Base-by-base conservation (phyloP, 495 filamentous ascomycete genomes). In the Aspergillus haitiensis region DNA sequence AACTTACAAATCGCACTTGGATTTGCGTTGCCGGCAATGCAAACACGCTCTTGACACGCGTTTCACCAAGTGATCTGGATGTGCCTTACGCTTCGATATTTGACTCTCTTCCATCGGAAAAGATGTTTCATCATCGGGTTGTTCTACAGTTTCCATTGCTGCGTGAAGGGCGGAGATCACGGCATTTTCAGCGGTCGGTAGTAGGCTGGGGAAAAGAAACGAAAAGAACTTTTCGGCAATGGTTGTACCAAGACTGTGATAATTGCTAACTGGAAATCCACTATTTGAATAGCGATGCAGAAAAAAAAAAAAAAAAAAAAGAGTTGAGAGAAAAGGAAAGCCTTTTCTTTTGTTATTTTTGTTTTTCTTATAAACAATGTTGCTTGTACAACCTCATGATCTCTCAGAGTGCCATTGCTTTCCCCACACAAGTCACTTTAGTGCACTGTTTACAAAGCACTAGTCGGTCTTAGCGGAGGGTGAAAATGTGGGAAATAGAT, bases 1-100 rank as follows among this genome's bases (percentile, higher is more conserved):
- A 34, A 77, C 77, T 67, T 81, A 86, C 81, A 88, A 72, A 68
- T 86, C 83, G 73, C 85, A 88, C 61, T 81, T 81, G 7, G 80
- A 83, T 67, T 88, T 88, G 60, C 85, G 73, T 71, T 83, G 83
- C 49, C 84, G 65, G 67, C 85, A 88, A 60, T 83, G 79, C 59
- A 87, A 67, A 71, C 85, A 88, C 11, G 85, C 85, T 50, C 83
- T 74, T 34, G 84, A 85, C 2, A 84, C 84, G 52, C 85, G 77
- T 74, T 84, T 86, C 61, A 76, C 75, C 62, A 70, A 51, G 21
- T 68, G 65, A 58, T 70, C 68, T 31, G 62, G 55, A 55, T 63
- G 67, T 54, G 66, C 59, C 61, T 56, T 65, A 15, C 57, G 13
- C 57, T 63, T 60, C 39, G 64, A 54, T 53, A 52, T 46, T 10